These are phyloP conservation scores for Zarea fungicola DNA, from an alignment of 2,329 filamentous ascomycete genomes.

Conservation along the genomic window DNA sequence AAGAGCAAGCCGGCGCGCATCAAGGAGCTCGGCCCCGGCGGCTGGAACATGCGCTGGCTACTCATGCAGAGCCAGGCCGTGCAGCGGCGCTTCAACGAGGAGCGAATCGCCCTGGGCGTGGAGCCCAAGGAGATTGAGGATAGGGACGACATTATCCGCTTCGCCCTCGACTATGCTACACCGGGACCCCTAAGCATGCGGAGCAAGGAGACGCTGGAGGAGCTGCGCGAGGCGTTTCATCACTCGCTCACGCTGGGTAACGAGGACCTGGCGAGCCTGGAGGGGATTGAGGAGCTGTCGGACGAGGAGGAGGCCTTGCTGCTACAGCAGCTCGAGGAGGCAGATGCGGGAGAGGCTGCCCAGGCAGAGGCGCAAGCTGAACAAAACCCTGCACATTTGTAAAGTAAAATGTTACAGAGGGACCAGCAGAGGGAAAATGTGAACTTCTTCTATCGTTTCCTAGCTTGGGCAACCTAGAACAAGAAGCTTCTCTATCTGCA, in stretches of 20 bases:
- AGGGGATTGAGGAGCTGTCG: slow-evolving; percentile 34
- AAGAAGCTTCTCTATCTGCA: not conserved
- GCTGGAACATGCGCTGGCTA: slow-evolving; percentile 86
- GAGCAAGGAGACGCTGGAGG: slow-evolving; percentile 33
- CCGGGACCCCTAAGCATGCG: slow-evolving; percentile 32
- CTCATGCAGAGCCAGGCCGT: slow-evolving; percentile 73
- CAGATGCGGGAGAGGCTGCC: slow-evolving; percentile 21
- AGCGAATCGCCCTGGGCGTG: slow-evolving; percentile 64
- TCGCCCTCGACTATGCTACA: slow-evolving; percentile 38
- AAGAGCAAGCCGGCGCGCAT: slow-evolving; percentile 72
- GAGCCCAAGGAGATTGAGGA: slow-evolving; percentile 31
- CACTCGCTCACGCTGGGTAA: slow-evolving; percentile 44
- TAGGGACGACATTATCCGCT: slow-evolving; percentile 33
- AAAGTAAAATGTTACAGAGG: too few species aligned
- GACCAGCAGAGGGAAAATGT: slow-evolving; percentile 3
- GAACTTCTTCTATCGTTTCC: not conserved
- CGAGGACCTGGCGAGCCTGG: slow-evolving; percentile 32
- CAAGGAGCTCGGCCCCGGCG: slow-evolving; percentile 80
- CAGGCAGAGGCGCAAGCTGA: slow-evolving; percentile 13
- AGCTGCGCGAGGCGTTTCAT: slow-evolving; percentile 33
- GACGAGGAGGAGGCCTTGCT: slow-evolving; percentile 32
- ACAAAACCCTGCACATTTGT: slow-evolving; percentile 7
- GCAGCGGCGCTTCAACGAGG: slow-evolving; percentile 57
- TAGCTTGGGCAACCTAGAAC: not conserved
- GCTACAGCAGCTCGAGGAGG: slow-evolving; percentile 28